phyloP scores from a whole-genome alignment of 768 basidiomycete genomes.

The Mrakia blollopis region DNA sequence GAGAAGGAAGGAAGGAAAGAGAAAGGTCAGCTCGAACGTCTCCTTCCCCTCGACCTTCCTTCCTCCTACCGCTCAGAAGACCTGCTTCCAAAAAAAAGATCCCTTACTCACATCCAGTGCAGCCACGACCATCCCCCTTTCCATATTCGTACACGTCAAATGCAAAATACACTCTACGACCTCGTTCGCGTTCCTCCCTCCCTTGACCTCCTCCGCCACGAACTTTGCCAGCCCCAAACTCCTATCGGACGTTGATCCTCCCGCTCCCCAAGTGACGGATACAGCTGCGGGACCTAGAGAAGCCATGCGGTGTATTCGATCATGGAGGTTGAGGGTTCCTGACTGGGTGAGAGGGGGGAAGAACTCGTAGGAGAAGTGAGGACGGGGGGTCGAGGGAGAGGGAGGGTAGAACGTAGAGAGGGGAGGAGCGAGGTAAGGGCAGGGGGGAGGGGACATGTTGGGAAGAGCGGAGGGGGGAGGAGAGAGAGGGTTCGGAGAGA shows the following conservation, averaged over 20 bases:
- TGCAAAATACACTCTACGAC: slow-evolving; percentile 8
- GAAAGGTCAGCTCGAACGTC: slow-evolving; percentile 10
- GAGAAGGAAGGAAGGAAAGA: slow-evolving; percentile 4
- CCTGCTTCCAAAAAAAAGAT: no score
- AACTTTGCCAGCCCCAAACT: slow-evolving; percentile 71
- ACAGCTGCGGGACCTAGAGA: slow-evolving; percentile 62
- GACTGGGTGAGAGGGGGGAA: slow-evolving; percentile 33
- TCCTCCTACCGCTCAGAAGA: not conserved
- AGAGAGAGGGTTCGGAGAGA: not conserved
- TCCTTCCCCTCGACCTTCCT: not conserved
- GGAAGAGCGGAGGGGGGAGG: not conserved
- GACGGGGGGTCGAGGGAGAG: not conserved
- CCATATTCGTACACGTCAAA: slow-evolving; percentile 29
- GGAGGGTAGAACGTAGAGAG: not conserved
- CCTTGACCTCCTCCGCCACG: slow-evolving; percentile 35
- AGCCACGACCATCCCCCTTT: slow-evolving; percentile 39
- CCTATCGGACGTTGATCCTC: slow-evolving; percentile 81
- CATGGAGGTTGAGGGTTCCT: slow-evolving; percentile 59
- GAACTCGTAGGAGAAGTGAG: slow-evolving; percentile 31
- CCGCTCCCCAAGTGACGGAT: slow-evolving; percentile 96
- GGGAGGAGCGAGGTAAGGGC: slow-evolving; percentile 20
- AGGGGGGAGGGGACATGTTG: slow-evolving; percentile 24
- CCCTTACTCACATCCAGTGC: slow-evolving; percentile 39
- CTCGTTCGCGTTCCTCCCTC: slow-evolving; percentile 61
- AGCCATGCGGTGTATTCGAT: slow-evolving; percentile 73